Evolutionary conservation across 495 filamentous ascomycete species (phyloP).

Genomic region (Neurospora discreta): DNA sequence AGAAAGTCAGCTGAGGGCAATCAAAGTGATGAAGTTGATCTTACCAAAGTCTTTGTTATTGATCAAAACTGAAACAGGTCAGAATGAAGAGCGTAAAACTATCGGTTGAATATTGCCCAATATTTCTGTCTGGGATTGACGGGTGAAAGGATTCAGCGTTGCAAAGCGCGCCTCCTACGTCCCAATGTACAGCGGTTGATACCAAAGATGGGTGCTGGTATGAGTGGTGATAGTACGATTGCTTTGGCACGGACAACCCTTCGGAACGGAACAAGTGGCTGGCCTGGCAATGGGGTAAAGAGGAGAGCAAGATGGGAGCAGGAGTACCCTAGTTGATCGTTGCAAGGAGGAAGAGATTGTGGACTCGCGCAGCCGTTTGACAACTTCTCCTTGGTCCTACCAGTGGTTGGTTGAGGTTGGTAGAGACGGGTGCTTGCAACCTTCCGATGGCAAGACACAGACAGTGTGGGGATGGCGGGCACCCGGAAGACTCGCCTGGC

Average conservation of each 20-base stretch:
- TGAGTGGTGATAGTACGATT: neutral
- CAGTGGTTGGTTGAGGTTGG: neutral
- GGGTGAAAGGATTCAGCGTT: neutral
- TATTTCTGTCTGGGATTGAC: neutral
- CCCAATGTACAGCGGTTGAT: neutral
- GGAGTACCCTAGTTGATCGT: neutral
- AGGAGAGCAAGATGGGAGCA: neutral
- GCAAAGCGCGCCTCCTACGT: neutral
- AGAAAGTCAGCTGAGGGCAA: conserved; percentile 9
- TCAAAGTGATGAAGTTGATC: conserved; percentile 1
- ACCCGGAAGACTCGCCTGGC: neutral
- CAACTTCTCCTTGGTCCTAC: neutral
- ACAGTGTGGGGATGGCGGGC: neutral
- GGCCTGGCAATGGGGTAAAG: neutral
- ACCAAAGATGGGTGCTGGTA: neutral
- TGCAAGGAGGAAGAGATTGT: neutral
- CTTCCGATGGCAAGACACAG: neutral
- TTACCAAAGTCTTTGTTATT: neutral
- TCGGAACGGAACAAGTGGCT: neutral
- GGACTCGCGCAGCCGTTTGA: neutral
- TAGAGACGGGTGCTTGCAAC: neutral
- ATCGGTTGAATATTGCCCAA: neutral
- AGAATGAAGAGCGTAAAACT: neutral
- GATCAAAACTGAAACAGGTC: neutral
- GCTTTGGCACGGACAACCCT: neutral